phyloP scores from a whole-genome alignment of 306 rosid species.

The Lotus japonicus region DNA sequence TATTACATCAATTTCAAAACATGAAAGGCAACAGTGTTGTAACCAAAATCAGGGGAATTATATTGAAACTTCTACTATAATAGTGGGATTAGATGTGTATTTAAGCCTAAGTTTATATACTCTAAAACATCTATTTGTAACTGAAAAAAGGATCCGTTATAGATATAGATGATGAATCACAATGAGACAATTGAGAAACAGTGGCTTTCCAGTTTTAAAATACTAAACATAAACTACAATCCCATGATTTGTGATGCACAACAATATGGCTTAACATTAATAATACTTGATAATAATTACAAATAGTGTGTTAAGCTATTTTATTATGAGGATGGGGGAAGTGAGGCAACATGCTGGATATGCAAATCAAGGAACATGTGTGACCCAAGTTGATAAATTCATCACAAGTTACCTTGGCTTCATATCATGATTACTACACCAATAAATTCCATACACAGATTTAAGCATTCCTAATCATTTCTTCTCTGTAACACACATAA shows the following conservation, averaged over 20 bases:
- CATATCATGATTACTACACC: conserved; percentile 14
- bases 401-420: conserved; percentile 8
- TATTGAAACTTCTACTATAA: not conserved
- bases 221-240: not conserved
- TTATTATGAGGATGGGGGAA: not conserved
- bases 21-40: not conserved
- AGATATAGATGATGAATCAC: not conserved
- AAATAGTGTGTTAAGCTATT: not conserved
- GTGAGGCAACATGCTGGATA: conserved; percentile 7
- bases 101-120: not conserved
- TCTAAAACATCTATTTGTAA: conserved; percentile 2
- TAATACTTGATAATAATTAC: not conserved
- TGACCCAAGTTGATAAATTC: not conserved
- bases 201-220: conserved; percentile 10
- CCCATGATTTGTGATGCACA: conserved; percentile 3
- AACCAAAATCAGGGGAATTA: not conserved
- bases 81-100: not conserved
- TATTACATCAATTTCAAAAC: not conserved
- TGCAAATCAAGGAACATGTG: conserved; percentile 11
- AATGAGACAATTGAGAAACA: not conserved
- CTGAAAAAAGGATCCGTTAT: not conserved
- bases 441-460: conserved; percentile 8
- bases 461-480: not conserved
- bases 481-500: not conserved
- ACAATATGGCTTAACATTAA: not conserved